Conservation (phyloP, 495 filamentous ascomycete genomes). For the Bathelium albidoporum region DNA sequence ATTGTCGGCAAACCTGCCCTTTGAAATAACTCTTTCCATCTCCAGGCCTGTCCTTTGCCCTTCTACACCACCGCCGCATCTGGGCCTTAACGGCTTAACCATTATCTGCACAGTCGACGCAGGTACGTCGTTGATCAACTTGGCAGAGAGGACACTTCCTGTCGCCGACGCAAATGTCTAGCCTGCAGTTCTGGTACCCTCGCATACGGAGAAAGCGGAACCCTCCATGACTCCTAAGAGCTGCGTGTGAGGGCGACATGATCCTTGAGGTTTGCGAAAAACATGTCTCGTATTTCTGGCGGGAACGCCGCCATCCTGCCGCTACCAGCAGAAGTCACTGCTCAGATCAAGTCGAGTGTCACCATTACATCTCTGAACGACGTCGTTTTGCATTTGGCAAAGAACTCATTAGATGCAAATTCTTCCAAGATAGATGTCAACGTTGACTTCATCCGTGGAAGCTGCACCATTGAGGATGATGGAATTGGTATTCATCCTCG, state of each 20-base stretch:
- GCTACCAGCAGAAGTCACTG: conserved; percentile 62
- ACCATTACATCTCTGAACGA: conserved; percentile 63
- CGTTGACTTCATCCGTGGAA: conserved; percentile 66
- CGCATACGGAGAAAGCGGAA: conserved; percentile 12
- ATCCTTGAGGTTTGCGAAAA: background rate
- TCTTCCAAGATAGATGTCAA: conserved; percentile 60
- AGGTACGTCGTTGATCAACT: no score
- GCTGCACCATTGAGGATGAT: conserved; percentile 80
- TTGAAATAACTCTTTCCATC: background rate
- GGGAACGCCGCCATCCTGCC: conserved; percentile 46
- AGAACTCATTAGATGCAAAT: conserved; percentile 77
- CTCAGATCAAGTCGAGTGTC: conserved; percentile 82
- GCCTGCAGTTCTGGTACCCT: background rate
- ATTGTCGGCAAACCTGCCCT: background rate
- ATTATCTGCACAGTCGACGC: no score
- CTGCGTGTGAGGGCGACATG: background rate
- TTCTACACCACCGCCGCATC: no score
- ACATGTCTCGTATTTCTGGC: background rate
- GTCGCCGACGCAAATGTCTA: background rate
- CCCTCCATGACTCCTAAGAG: conserved; percentile 13
- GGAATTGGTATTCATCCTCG: conserved; percentile 64
- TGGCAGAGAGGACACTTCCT: no score
- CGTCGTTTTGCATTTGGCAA: conserved; percentile 63
- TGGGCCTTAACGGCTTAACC: no score
- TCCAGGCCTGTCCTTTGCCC: no score